These are phyloP conservation scores for Hypocreales sp. DNA, from an alignment of 2,329 filamentous ascomycete species.

Conservation along the genomic window DNA sequence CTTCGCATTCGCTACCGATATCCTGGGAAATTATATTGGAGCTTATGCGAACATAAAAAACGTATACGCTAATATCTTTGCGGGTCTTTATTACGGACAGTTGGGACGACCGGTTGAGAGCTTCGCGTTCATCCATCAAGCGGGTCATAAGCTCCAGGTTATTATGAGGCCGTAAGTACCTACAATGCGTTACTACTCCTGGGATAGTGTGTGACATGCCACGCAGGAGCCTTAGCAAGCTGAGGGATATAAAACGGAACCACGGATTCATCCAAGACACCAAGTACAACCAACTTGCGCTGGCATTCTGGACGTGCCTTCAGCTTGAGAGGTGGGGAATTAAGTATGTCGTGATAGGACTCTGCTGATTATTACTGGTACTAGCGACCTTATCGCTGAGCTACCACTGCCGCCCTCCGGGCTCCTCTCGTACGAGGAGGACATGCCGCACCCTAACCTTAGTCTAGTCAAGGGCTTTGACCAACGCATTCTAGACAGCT, in stretches of 20 bases:
- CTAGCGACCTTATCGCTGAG: conserved; percentile 81
- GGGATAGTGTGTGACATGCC: no score
- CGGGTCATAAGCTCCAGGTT: conserved; percentile 46
- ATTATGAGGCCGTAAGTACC: conserved; percentile 63
- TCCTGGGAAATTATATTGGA: conserved; percentile 67
- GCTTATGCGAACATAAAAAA: conserved; percentile 68
- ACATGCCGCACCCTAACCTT: conserved; percentile 52
- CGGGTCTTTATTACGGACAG: conserved; percentile 80
- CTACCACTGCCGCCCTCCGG: conserved; percentile 49
- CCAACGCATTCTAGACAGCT: conserved; percentile 38
- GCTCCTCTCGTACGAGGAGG: conserved; percentile 43
- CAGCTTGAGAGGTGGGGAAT: conserved; percentile 80
- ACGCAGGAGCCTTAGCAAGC: conserved; percentile 30
- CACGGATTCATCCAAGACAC: conserved; percentile 23
- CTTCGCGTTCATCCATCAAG: conserved; percentile 44
- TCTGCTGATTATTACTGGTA: no score
- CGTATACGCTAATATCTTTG: conserved; percentile 72
- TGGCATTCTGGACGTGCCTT: conserved; percentile 86
- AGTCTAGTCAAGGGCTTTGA: conserved; percentile 25
- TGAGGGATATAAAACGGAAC: conserved; percentile 23
- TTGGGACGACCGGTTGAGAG: conserved; percentile 78
- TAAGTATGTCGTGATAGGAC: no score
- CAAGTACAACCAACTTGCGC: conserved; percentile 45
- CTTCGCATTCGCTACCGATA: conserved; percentile 73
- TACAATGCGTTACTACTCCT: no score